Conservation (phyloP, 257 asterid species). For the Solanum arcanum region DNA sequence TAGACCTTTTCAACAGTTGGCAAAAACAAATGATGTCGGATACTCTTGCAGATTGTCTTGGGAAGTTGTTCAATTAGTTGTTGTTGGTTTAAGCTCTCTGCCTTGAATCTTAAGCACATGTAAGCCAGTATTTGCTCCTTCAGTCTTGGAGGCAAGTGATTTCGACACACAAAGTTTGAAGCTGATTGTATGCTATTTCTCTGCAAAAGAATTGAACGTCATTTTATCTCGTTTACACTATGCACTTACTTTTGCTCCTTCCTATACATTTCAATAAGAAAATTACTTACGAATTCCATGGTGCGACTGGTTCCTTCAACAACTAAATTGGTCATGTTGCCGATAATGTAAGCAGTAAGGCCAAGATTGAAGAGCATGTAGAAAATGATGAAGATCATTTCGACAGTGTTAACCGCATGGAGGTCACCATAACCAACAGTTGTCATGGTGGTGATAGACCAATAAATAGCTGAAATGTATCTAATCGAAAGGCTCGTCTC, state of each 20-base stretch:
- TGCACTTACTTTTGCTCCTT: neutral
- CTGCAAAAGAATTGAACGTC: conserved; percentile 15
- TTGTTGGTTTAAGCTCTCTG: conserved; percentile 85
- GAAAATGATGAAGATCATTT: conserved; percentile 66
- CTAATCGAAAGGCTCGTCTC: conserved; percentile 44
- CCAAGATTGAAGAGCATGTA: conserved; percentile 88
- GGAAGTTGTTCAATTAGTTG: conserved; percentile 81
- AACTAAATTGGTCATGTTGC: conserved; percentile 92
- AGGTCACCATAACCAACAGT: conserved; percentile 95
- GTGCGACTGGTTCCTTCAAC: conserved; percentile 91
- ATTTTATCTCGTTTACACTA: neutral
- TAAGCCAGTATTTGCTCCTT: conserved; percentile 78
- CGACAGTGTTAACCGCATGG: conserved; percentile 69
- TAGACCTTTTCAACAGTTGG: conserved; percentile 63
- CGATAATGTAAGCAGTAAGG: conserved; percentile 83
- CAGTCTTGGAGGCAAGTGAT: conserved; percentile 63
- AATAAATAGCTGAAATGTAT: conserved; percentile 68
- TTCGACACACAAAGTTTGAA: conserved; percentile 65
- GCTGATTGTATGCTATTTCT: conserved; percentile 81
- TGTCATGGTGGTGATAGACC: conserved; percentile 91
- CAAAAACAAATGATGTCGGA: conserved; percentile 63
- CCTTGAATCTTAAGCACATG: conserved; percentile 80
- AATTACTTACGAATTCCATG: conserved; percentile 73
- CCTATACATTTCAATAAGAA: neutral
- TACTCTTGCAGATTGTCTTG: conserved; percentile 59